Evolutionary conservation across 2,329 filamentous ascomycete genomes (phyloP), one percentile per base, ranked within the genome.

Genomic region (Colletotrichum tabaci): DNA sequence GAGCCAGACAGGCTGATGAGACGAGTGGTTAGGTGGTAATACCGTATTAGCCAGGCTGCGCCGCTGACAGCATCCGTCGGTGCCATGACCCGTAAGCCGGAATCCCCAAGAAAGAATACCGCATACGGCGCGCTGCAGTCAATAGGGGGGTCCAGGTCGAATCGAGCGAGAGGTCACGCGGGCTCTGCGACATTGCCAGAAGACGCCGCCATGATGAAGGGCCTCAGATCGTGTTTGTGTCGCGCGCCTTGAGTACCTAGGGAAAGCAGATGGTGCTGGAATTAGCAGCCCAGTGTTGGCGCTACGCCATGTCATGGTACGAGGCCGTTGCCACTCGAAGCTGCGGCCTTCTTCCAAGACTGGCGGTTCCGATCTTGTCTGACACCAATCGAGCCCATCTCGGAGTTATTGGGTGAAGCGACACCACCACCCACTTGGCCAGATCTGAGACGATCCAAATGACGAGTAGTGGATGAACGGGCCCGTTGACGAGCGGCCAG

Each of bases 401-500:
- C 35, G 21, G 61, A 16, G 13, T 66, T 71, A 71, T 61, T 61
- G 70, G 61, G 52, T 23, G 42, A 23, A 61, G 21, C 21, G 35
- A 61, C 47, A 56, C 47, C 58, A 26, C 26, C 26, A 26, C 26
- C 26, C 66, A 55, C 70, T 72, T 58, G 52, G 61, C 53, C 53
- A 61, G 66, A 71, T 72, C 66, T 42, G 47, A 44, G 66, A 55
- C 53, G 42, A 50, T 44, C 47, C 35, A 61, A 65, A 66, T 61
- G 70, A 71, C 55, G 66, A 72, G 47, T 26, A 26, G 46, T 46
- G 44, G 8, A 71, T 30, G 65, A 65, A 63, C 66, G 66, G 70
- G 65, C 65, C 65, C 68, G 23, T 42, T 70, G 60, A 47, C 23
- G 55, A 55, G 26, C 55, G 66, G 61, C 70, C 70, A 66, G 70